phyloP scores from a whole-genome alignment of 2,329 filamentous ascomycete genomes.

The Phialophora macrospora region DNA sequence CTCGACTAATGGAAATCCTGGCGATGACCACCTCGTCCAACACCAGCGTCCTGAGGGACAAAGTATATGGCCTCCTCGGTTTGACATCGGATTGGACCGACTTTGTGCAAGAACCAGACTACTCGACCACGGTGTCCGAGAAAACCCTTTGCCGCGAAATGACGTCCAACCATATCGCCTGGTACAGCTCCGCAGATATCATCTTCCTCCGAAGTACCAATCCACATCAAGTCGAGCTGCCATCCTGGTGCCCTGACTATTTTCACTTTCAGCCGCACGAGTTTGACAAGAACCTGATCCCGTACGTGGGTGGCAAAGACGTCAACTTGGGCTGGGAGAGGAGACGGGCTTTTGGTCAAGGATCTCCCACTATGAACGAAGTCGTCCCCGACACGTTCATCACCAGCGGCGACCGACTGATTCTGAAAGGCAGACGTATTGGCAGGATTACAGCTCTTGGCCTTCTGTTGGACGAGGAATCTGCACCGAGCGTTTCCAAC shows the following conservation, averaged over 20 bases:
- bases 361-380: slow-evolving; percentile 22
- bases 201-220: slow-evolving; percentile 30
- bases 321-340: slow-evolving; percentile 32
- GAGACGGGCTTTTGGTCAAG: slow-evolving; percentile 27
- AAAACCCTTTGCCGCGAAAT: slow-evolving; percentile 30
- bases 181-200: slow-evolving; percentile 31
- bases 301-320: slow-evolving; percentile 25
- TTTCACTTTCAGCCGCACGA: slow-evolving; percentile 27
- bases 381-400: slow-evolving; percentile 23
- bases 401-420: slow-evolving; percentile 18
- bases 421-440: slow-evolving; percentile 21
- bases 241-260: slow-evolving; percentile 32
- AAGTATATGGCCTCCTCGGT: slow-evolving; percentile 31
- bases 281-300: slow-evolving; percentile 25
- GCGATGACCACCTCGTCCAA: slow-evolving; percentile 27
- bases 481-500: neutral
- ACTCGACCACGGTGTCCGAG: slow-evolving; percentile 24
- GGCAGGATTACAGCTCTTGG: slow-evolving; percentile 27
- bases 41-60: slow-evolving; percentile 30
- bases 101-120: slow-evolving; percentile 31
- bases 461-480: slow-evolving; percentile 8
- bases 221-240: slow-evolving; percentile 13
- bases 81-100: slow-evolving; percentile 28
- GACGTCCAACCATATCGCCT: slow-evolving; percentile 28
- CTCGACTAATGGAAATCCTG: slow-evolving; percentile 29